Percentiles rank a stretch among this genome's conserved stretches.
phyloP scores from a whole-genome alignment of 2,329 filamentous ascomycete genomes.

The Ophiostoma piceae region DNA sequence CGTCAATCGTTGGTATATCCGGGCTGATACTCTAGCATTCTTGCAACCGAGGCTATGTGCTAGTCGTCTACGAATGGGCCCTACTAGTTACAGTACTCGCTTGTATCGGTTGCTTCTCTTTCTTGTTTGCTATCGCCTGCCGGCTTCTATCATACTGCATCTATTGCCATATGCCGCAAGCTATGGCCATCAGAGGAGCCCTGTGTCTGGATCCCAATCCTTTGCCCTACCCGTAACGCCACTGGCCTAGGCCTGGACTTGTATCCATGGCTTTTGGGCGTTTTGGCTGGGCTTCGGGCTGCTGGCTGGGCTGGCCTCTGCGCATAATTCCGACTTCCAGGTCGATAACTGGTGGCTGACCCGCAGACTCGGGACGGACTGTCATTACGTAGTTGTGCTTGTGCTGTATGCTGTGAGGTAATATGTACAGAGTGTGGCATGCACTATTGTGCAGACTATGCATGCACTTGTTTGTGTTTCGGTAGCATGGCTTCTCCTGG shows the following conservation, averaged over 20 bases:
- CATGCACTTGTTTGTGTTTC: not conserved
- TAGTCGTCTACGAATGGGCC: no score
- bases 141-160: no score
- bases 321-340: not conserved
- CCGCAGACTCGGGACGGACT: conserved; percentile 4
- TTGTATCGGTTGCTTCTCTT: no score
- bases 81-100: no score
- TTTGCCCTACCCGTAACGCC: not conserved
- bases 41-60: no score
- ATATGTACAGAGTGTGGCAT: no score
- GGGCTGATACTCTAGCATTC: no score
- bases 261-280: not conserved
- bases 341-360: not conserved
- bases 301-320: not conserved
- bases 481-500: not conserved
- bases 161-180: not conserved
- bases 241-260: not conserved
- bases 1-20: not conserved
- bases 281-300: not conserved
- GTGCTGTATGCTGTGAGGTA: no score
- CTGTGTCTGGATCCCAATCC: not conserved
- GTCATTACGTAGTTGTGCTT: not conserved
- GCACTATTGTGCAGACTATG: not conserved
- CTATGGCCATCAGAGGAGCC: not conserved
- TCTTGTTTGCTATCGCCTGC: no score